These are phyloP conservation scores for Geoglossum glabrum DNA, from an alignment of 495 filamentous ascomycete genomes.

Conservation along the genomic window DNA sequence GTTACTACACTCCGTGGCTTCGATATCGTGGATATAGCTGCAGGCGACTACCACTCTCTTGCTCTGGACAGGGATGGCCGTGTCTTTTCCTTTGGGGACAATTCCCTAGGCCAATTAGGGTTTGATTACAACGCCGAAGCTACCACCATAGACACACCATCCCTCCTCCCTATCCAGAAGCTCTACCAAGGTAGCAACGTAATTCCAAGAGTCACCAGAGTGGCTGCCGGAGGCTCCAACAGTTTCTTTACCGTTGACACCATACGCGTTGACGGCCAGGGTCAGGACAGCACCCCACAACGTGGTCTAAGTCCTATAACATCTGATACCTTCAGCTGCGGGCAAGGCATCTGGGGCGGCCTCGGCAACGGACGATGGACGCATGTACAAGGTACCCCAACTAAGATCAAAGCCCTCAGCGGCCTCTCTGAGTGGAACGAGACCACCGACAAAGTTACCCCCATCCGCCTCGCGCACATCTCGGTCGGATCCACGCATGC, in stretches of 20 bases:
- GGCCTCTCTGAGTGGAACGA: slow-evolving; percentile 77
- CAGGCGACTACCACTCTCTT: slow-evolving; percentile 77
- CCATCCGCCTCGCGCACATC: slow-evolving; percentile 55
- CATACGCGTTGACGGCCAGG: slow-evolving; percentile 28
- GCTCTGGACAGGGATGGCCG: slow-evolving; percentile 51
- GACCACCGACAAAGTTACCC: slow-evolving; percentile 34
- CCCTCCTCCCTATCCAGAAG: slow-evolving; percentile 39
- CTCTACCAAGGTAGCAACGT: slow-evolving; percentile 46
- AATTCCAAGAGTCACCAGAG: slow-evolving; percentile 39
- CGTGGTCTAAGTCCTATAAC: slow-evolving; percentile 30
- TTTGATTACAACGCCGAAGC: slow-evolving; percentile 41
- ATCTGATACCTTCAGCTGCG: slow-evolving; percentile 70
- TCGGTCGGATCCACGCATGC: slow-evolving; percentile 61
- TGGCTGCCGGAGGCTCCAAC: slow-evolving; percentile 70
- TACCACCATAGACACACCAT: slow-evolving; percentile 46
- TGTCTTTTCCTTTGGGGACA: slow-evolving; percentile 82
- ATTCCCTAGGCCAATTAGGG: slow-evolving; percentile 70
- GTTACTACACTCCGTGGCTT: slow-evolving; percentile 40
- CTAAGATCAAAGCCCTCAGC: slow-evolving; percentile 68
- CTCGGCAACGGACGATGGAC: slow-evolving; percentile 82
- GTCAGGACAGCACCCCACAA: slow-evolving; percentile 19
- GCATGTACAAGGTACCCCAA: slow-evolving; percentile 57
- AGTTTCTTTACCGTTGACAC: slow-evolving; percentile 77
- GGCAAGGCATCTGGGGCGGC: slow-evolving; percentile 62
- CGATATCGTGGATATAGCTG: slow-evolving; percentile 48